Evolutionary conservation across 1,284 basidiomycete species (phyloP).

Genomic region (Rhodotorula sp.): DNA sequence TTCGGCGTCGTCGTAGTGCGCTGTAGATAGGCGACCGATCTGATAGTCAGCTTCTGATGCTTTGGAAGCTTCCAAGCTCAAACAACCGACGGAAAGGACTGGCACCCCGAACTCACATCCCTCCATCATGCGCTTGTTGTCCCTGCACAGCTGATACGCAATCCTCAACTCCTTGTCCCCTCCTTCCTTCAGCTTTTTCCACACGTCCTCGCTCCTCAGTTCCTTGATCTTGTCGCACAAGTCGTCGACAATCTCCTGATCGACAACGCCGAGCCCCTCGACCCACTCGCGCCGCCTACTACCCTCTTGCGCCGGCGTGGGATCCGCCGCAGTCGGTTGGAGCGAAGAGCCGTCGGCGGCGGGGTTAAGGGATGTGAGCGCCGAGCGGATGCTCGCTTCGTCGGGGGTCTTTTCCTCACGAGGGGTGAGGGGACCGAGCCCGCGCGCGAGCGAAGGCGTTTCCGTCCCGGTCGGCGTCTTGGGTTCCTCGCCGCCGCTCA

Average conservation of each 20-base stretch:
- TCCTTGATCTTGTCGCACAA: constrained; percentile 70
- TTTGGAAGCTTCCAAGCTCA: background rate
- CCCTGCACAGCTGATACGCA: constrained; percentile 87
- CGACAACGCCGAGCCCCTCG: constrained; percentile 72
- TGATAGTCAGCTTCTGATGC: too few species aligned
- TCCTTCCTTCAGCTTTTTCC: constrained; percentile 75
- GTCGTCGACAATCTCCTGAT: constrained; percentile 83
- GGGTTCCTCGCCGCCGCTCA: background rate
- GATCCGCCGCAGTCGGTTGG: background rate
- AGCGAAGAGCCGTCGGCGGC: background rate
- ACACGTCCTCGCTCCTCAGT: constrained; percentile 77
- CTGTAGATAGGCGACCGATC: background rate
- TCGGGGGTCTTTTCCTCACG: background rate
- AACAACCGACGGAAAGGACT: background rate
- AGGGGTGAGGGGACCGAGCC: background rate
- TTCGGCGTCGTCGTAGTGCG: constrained; percentile 37
- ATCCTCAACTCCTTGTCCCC: constrained; percentile 96
- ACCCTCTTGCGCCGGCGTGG: background rate
- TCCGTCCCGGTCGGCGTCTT: constrained; percentile 6
- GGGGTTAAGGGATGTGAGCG: background rate
- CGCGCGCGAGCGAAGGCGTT: background rate
- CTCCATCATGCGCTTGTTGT: constrained; percentile 80
- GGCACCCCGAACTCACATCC: constrained; percentile 51
- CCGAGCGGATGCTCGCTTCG: background rate
- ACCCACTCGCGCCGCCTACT: constrained; percentile 50